Evolutionary conservation across 331 rosid genomes (phyloP).

Genomic region (Erythrophleum ivorense): DNA sequence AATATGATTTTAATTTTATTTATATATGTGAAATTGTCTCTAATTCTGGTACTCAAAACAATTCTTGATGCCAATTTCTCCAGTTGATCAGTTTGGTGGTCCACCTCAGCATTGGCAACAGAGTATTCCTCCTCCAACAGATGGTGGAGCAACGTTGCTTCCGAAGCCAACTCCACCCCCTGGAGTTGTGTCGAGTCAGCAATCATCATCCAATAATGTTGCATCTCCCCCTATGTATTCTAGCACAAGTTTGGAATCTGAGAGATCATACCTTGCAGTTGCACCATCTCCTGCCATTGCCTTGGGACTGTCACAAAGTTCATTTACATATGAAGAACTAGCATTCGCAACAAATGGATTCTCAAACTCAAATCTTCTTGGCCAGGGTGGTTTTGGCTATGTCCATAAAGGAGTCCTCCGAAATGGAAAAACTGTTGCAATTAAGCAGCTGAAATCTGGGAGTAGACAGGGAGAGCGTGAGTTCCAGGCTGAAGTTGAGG

Average conservation of each 20-base stretch:
- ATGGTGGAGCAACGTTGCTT: slow-evolving; percentile 32
- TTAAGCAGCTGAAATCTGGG: slow-evolving; percentile 72
- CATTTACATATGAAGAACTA: slow-evolving; percentile 70
- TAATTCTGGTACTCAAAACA: not conserved
- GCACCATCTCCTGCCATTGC: slow-evolving; percentile 39
- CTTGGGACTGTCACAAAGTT: slow-evolving; percentile 55
- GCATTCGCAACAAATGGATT: slow-evolving; percentile 65
- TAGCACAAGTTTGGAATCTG: slow-evolving; percentile 55
- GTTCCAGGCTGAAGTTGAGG: slow-evolving; percentile 78
- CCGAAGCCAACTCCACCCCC: slow-evolving; percentile 30
- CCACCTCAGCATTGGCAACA: slow-evolving; percentile 48
- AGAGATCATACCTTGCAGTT: slow-evolving; percentile 40
- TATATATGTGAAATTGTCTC: slow-evolving; percentile 2
- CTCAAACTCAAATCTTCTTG: slow-evolving; percentile 68
- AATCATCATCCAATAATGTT: slow-evolving; percentile 1
- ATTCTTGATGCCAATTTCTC: slow-evolving; percentile 33
- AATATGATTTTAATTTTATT: not conserved
- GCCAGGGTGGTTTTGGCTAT: slow-evolving; percentile 83
- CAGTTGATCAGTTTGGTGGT: slow-evolving; percentile 57
- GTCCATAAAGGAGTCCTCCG: slow-evolving; percentile 84
- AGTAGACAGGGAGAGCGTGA: slow-evolving; percentile 86
- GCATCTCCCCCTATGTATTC: slow-evolving; percentile 35
- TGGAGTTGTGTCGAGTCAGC: slow-evolving; percentile 30
- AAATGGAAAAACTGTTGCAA: slow-evolving; percentile 73
- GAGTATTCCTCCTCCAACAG: slow-evolving; percentile 42